Conservation (phyloP, 208 protist species). For the Acanthamoeba lenticulata region DNA sequence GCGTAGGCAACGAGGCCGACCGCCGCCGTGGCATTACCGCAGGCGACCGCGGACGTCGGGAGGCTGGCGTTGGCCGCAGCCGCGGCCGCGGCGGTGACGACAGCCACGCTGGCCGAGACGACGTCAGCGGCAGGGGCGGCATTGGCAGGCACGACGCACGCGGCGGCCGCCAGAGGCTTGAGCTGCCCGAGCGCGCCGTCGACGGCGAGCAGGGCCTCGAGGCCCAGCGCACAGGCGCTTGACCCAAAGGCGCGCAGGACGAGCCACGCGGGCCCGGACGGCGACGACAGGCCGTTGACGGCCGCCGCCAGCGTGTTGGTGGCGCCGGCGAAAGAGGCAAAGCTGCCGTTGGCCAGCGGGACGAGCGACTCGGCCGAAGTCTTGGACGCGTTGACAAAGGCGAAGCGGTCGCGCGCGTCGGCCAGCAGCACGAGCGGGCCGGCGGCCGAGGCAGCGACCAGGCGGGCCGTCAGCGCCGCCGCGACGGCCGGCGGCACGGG, state of each 20-base stretch:
- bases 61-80: too few species aligned
- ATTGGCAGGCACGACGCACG: not conserved
- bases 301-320: too few species aligned
- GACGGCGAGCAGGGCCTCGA: not conserved
- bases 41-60: not conserved
- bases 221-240: not conserved
- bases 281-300: too few species aligned
- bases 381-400: not conserved
- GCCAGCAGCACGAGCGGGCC: not conserved
- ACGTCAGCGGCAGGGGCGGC: not conserved
- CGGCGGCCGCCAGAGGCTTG: not conserved
- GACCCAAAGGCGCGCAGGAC: not conserved
- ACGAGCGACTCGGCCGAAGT: too few species aligned
- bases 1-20: not conserved
- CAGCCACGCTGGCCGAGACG: not conserved
- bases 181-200: not conserved
- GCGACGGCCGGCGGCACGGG: too few species aligned
- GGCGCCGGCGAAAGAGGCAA: too few species aligned
- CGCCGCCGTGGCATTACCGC: not conserved
- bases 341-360: not conserved
- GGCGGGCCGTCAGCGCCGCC: too few species aligned
- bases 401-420: not conserved
- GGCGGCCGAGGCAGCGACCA: too few species aligned
- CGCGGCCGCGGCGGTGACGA: not conserved
- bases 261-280: not conserved